phyloP scores from a whole-genome alignment of 495 filamentous ascomycete genomes.

The Mycothermus thermophilus region DNA sequence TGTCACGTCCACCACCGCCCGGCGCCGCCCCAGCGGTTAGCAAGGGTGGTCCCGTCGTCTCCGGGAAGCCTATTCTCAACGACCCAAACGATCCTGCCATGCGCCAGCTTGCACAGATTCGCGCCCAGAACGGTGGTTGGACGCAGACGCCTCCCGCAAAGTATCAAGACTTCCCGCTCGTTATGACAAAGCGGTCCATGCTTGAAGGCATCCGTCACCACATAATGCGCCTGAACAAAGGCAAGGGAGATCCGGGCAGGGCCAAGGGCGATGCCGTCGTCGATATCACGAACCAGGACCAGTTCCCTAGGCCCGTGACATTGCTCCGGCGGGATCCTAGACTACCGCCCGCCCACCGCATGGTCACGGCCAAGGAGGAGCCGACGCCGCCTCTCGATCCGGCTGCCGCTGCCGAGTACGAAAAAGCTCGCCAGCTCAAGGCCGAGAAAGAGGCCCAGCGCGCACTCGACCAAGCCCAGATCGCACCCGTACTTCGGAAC shows the following conservation, averaged over 20 bases:
- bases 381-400: conserved; percentile 33
- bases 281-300: conserved; percentile 58
- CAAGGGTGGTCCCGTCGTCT: background rate
- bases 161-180: conserved; percentile 54
- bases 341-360: conserved; percentile 42
- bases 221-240: conserved; percentile 53
- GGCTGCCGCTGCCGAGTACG: conserved; percentile 54
- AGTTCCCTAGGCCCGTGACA: conserved; percentile 78
- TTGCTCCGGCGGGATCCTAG: conserved; percentile 84
- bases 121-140: conserved; percentile 45
- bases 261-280: conserved; percentile 22
- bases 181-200: conserved; percentile 66
- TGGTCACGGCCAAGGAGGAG: conserved; percentile 41
- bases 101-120: conserved; percentile 17
- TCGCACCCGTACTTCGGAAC: conserved; percentile 53
- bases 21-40: background rate
- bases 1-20: conserved; percentile 3
- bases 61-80: background rate
- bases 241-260: conserved; percentile 20
- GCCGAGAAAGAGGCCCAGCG: conserved; percentile 69
- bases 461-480: conserved; percentile 71
- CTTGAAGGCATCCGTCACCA: conserved; percentile 75
- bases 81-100: conserved; percentile 3
- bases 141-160: conserved; percentile 38
- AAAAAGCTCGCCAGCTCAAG: conserved; percentile 46